Percentiles rank a stretch among this genome's conserved stretches.
Evolutionary conservation across 257 asterid species (phyloP).

Genomic region (Verbena officinalis): DNA sequence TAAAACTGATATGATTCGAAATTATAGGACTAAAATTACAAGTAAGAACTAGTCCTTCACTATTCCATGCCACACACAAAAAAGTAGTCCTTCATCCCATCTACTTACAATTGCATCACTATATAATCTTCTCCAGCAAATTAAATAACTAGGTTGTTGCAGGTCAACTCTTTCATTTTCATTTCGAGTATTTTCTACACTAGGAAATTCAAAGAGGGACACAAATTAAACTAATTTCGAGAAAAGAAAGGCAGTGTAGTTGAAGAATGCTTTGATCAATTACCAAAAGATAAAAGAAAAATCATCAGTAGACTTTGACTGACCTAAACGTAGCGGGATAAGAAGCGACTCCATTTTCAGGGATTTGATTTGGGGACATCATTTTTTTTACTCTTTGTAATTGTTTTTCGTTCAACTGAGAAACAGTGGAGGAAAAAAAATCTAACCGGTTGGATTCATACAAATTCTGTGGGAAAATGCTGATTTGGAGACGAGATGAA

Average conservation of each 20-base stretch:
- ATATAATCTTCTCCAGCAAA: conserved; percentile 9
- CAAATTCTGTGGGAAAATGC: conserved; percentile 26
- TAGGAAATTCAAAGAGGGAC: background rate
- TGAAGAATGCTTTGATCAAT: conserved; percentile 17
- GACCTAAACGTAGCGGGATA: conserved; percentile 67
- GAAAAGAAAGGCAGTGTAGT: conserved; percentile 22
- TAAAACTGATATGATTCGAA: no score
- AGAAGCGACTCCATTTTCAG: conserved; percentile 76
- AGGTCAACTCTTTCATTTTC: background rate
- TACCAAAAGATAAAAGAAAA: background rate
- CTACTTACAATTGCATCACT: no score
- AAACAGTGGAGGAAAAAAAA: no score
- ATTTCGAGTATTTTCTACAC: conserved; percentile 19
- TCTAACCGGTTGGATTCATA: conserved; percentile 28
- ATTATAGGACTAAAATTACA: no score
- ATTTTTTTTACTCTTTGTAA: conserved; percentile 31
- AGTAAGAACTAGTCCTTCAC: no score
- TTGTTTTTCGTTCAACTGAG: background rate
- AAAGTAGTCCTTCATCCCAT: no score
- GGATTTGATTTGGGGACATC: conserved; percentile 86
- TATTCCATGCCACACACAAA: background rate
- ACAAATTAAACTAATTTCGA: conserved; percentile 10
- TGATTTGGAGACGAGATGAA: conserved; percentile 5
- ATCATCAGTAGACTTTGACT: conserved; percentile 13
- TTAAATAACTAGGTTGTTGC: conserved; percentile 17